Conservation (phyloP, 768 basidiomycete genomes). For the Botryobasidium botryosum region DNA sequence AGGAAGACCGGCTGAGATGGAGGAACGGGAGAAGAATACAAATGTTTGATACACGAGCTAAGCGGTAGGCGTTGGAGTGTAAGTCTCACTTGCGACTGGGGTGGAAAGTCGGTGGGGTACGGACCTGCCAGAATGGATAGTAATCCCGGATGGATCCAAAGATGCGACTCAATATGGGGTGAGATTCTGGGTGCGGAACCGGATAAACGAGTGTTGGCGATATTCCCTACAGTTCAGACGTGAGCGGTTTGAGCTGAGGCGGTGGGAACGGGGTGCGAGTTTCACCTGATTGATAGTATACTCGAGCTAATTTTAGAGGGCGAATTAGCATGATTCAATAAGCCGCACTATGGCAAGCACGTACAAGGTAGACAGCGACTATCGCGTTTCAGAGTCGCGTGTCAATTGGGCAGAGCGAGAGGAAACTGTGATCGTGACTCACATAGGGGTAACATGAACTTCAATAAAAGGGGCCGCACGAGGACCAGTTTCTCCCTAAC, state of each 20-base stretch:
- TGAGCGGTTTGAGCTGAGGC: too few species aligned
- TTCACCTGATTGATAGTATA: slow-evolving; percentile 78
- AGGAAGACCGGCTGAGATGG: slow-evolving; percentile 70
- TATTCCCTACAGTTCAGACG: slow-evolving; percentile 39
- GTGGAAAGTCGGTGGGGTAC: too few species aligned
- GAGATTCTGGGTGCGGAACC: slow-evolving; percentile 43
- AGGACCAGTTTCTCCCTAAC: slow-evolving; percentile 63
- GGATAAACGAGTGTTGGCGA: slow-evolving; percentile 82
- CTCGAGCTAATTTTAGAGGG: slow-evolving; percentile 39
- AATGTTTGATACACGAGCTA: slow-evolving; percentile 78
- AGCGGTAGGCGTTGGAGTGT: too few species aligned
- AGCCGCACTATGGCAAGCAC: slow-evolving; percentile 13
- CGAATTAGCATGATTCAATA: background rate
- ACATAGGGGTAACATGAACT: slow-evolving; percentile 92
- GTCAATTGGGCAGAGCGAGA: background rate
- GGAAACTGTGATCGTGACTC: slow-evolving; percentile 20
- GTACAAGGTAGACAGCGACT: slow-evolving; percentile 48
- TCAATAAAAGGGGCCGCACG: slow-evolving; percentile 56
- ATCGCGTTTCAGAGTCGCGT: too few species aligned
- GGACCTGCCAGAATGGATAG: slow-evolving; percentile 87
- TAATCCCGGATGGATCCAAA: slow-evolving; percentile 81
- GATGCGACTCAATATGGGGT: slow-evolving; percentile 52
- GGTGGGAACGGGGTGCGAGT: too few species aligned
- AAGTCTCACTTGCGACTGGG: too few species aligned
- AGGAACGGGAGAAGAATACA: slow-evolving; percentile 86